phyloP scores from a whole-genome alignment of 2,329 filamentous ascomycete genomes.

The Coleophoma crateriformis region DNA sequence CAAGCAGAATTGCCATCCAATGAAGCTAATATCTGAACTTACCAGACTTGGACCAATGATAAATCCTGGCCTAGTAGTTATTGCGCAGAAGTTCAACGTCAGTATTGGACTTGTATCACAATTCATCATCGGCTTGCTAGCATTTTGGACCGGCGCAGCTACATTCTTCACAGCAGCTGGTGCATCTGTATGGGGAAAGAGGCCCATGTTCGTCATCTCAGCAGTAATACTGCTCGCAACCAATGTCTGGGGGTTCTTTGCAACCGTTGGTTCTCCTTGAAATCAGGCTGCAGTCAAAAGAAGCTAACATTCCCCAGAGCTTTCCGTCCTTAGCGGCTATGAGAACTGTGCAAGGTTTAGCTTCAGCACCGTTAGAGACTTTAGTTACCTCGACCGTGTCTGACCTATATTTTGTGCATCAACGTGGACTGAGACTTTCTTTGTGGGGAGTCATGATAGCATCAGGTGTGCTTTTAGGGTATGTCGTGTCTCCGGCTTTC shows the following conservation, averaged over 20 bases:
- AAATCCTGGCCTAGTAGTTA: constrained; percentile 29
- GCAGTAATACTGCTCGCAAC: constrained; percentile 28
- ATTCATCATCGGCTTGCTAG: constrained; percentile 26
- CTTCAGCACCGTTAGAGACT: constrained; percentile 24
- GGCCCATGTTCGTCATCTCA: constrained; percentile 24
- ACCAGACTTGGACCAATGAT: constrained; percentile 34
- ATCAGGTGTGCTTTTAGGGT: constrained; percentile 22
- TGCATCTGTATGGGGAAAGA: constrained; percentile 28
- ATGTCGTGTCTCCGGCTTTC: constrained; percentile 2
- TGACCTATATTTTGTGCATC: constrained; percentile 40
- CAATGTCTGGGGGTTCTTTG: constrained; percentile 33
- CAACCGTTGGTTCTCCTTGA: constrained; percentile 14
- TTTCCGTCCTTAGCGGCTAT: constrained; percentile 31
- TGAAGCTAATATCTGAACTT: constrained; percentile 1
- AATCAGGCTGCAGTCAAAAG: neutral
- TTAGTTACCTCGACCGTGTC: constrained; percentile 31
- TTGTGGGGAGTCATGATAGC: constrained; percentile 18
- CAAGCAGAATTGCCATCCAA: constrained; percentile 6
- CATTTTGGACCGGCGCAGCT: constrained; percentile 33
- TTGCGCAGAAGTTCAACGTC: constrained; percentile 29
- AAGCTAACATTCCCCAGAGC: constrained; percentile 15
- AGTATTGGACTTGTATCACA: constrained; percentile 30
- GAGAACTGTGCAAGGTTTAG: constrained; percentile 24
- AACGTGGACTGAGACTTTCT: constrained; percentile 32
- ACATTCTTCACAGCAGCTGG: constrained; percentile 36